Evolutionary conservation across 2,329 filamentous ascomycete species (phyloP).

Genomic region (Triangularia verruculosa): DNA sequence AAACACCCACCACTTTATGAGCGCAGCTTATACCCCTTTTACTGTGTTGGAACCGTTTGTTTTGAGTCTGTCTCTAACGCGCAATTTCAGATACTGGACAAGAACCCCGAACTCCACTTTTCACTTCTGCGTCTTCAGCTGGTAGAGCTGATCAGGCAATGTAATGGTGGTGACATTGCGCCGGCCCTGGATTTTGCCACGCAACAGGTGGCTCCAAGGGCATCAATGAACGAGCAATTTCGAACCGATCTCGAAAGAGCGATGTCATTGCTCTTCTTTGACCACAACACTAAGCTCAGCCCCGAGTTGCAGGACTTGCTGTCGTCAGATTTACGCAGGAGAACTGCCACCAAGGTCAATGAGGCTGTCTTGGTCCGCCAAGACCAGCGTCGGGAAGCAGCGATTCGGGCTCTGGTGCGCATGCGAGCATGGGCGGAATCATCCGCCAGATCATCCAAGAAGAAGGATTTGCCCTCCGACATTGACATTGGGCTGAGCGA

Average conservation of each 20-base stretch:
- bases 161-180: conserved; percentile 70
- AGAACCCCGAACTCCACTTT: conserved; percentile 81
- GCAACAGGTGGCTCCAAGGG: conserved; percentile 80
- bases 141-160: conserved; percentile 84
- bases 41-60: conserved; percentile 32
- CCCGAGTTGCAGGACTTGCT: conserved; percentile 73
- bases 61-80: conserved; percentile 30
- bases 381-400: conserved; percentile 71
- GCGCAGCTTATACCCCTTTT: conserved; percentile 33
- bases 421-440: conserved; percentile 83
- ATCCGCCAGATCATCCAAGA: conserved; percentile 44
- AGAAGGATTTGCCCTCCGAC: conserved; percentile 39
- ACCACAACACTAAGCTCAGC: conserved; percentile 60
- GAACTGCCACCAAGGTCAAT: conserved; percentile 87
- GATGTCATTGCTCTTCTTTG: conserved; percentile 88
- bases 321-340: conserved; percentile 72
- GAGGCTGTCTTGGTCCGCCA: conserved; percentile 77
- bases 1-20: conserved; percentile 75
- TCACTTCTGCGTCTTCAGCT: conserved; percentile 85
- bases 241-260: conserved; percentile 85
- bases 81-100: conserved; percentile 74
- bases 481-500: conserved; percentile 41
- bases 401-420: conserved; percentile 76
- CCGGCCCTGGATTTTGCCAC: conserved; percentile 85
- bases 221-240: conserved; percentile 76